Evolutionary conservation across 768 basidiomycete genomes (phyloP), one percentile per base, ranked within the genome.

Genomic region (Mycena pura): DNA sequence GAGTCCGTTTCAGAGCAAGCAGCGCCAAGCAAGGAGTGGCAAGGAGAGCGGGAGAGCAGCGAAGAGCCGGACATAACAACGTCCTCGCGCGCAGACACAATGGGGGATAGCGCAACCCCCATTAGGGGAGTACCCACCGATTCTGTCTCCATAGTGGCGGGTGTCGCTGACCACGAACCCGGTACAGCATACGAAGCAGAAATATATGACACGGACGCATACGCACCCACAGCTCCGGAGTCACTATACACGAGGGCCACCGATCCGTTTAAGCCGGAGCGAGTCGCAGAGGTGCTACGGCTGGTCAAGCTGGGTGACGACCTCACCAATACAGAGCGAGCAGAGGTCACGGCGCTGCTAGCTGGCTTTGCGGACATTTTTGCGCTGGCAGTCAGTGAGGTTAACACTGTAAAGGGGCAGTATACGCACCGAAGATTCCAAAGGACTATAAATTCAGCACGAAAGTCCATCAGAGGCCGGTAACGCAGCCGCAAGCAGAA

Each of bases 361-460:
- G 34, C 6, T 0, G 56, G 74, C 43, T 80, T 69, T 51, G 77
- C 80, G 0, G 78, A 82, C 60, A 65, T 72, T 27, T 83, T 80
- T 54, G 77, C 78, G 6, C 62, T 81, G 2, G 72, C 74, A 0
- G 62, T 81, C 8, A 70, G 71, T n/a, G 78, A 83, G 56, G 80
- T 82, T 2, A 45, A 44, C 1, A 59, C 66, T 0, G 73, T 81
- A 0, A 40, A 68, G 75, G 72, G 1, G 73, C 72, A 4, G 65
- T 67, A 1, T 78, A 82, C 61, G 57, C 46, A 1, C 68, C 81
- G 4, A 66, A 76, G 46, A 69, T 82, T 2, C 72, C 72, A 0
- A 45, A 62, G 17, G 70, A 65, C 5, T 49, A 65, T 0, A 69
- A 25, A 10, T 77, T 82, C 60, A 63, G 64, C 1, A 76, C 48